Percentiles rank a stretch among this genome's conserved stretches.
Conservation (phyloP, 208 protist genomes). For the Crithidia acanthocephali region DNA sequence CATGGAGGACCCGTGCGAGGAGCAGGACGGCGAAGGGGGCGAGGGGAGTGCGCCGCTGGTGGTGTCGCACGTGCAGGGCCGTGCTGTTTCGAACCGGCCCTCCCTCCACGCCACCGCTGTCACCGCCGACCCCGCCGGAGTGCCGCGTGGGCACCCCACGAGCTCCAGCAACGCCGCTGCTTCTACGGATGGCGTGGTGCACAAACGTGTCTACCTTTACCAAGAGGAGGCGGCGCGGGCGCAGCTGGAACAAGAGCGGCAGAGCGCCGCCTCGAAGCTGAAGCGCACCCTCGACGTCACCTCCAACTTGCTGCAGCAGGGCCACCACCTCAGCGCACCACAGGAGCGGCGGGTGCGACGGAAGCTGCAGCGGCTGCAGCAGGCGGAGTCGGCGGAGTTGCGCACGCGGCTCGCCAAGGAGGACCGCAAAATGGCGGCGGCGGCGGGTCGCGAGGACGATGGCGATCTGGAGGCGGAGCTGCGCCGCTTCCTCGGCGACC, state of each 20-base stretch:
- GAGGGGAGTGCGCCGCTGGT: background rate
- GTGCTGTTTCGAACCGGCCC: constrained; percentile 21
- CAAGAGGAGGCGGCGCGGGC: constrained; percentile 16
- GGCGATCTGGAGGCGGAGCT: constrained; percentile 48
- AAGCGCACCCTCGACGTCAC: constrained; percentile 20
- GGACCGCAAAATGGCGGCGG: constrained; percentile 10
- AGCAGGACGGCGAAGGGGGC: background rate
- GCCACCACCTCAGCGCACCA: constrained; percentile 24
- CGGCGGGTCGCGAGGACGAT: background rate
- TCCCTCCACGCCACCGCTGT: constrained; percentile 17
- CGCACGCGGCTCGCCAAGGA: constrained; percentile 10
- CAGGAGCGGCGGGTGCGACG: constrained; percentile 35
- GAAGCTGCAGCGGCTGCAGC: constrained; percentile 29
- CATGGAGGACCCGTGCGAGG: background rate
- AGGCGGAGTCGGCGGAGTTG: constrained; percentile 25
- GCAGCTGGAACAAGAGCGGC: constrained; percentile 15
- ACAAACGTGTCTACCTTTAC: constrained; percentile 30
- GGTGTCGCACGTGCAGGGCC: constrained; percentile 25
- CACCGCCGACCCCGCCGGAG: too few relatives aligned
- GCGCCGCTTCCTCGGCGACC: constrained; percentile 59
- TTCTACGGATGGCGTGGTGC: background rate
- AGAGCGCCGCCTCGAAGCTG: constrained; percentile 31
- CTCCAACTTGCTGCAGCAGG: constrained; percentile 9
- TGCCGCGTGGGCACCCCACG: too few relatives aligned
- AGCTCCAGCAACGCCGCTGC: background rate